Evolutionary conservation across 2,329 filamentous ascomycete genomes (phyloP), one percentile per base, ranked within the genome.

Genomic region (Fusarium xylarioides): DNA sequence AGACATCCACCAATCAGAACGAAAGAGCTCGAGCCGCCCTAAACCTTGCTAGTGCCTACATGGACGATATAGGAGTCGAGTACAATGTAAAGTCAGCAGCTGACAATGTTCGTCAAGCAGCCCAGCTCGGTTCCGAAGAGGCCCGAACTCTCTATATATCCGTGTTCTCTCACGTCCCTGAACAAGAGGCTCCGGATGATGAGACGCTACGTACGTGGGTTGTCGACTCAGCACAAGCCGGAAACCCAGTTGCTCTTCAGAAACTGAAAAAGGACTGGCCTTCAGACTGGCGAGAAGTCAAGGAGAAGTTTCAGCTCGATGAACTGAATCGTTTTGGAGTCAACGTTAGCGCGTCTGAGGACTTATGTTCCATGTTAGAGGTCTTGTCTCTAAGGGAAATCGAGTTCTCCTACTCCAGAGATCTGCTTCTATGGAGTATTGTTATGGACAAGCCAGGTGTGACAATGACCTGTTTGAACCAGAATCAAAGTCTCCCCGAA

Each of bases 41-140:
- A 2, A 57, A 38, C 3, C 26, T 62, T 32, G 32, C 40, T 7
- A 23, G 34, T 28, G 52, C 38, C 18, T 62, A 19, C 2, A 30
- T 34, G 14, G 59, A 62, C 11, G 52, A 30, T 11, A 58, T 62
- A 7, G 59, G 59, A 34, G 23, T 62, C 12, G 21, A 46, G 4
- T 62, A 58, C 16, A 34, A 38, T 26, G 7, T 46, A 1, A 34
- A 46, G 2, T n/a, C 7, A 11, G 59, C 52, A 11, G 34, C 59
- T 12, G n/a, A 58, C 9, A 58, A 58, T 32, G 4, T 58, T 9
- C 28, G 19, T 2, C 23, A 58, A 15, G 59, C 52, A 16, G 59
- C 52, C 12, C 26, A 57, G 5, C 16, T 62, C 5, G 50, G 59
- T 16, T 46, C 28, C 14, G 52, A 58, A 26, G 37, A 46, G 1